These are phyloP conservation scores for Auriscalpium orientale DNA, from an alignment of 768 basidiomycete genomes.

Conservation along the genomic window DNA sequence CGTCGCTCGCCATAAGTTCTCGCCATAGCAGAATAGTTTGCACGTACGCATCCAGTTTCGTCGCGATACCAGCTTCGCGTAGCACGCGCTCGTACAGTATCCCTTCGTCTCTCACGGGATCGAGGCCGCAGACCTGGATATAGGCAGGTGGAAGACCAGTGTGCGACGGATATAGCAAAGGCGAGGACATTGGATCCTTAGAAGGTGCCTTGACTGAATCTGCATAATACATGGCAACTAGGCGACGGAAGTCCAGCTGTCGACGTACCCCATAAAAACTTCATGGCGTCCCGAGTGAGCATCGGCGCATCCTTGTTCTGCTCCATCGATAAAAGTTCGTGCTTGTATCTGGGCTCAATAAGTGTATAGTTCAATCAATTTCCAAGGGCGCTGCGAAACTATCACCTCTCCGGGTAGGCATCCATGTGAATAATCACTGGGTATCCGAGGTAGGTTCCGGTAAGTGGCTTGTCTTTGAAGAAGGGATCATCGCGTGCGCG, in stretches of 20 bases:
- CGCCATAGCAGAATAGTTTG: not conserved
- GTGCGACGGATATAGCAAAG: conserved; percentile 4
- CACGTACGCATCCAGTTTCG: conserved; percentile 7
- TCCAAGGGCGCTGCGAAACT: not conserved
- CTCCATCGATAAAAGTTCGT: not conserved
- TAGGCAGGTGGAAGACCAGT: conserved; percentile 9
- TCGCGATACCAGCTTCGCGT: conserved; percentile 10
- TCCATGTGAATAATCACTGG: conserved; percentile 17
- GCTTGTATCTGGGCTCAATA: not conserved
- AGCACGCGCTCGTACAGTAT: conserved; percentile 11
- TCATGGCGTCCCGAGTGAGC: not conserved
- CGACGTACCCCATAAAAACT: not conserved
- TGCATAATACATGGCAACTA: no score
- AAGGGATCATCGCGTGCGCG: conserved; percentile 17
- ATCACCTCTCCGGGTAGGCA: conserved; percentile 17
- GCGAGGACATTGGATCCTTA: conserved; percentile 2
- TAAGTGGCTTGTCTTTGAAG: conserved; percentile 13
- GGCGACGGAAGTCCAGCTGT: no score
- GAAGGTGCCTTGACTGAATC: not conserved
- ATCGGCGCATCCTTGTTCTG: not conserved
- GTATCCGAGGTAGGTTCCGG: conserved; percentile 18
- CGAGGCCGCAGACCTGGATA: conserved; percentile 14
- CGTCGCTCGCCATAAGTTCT: not conserved
- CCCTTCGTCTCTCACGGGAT: conserved; percentile 16
- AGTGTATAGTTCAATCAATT: no score